Conservation (phyloP, 345 rosid species). For the Eucalyptus erythrocorys region DNA sequence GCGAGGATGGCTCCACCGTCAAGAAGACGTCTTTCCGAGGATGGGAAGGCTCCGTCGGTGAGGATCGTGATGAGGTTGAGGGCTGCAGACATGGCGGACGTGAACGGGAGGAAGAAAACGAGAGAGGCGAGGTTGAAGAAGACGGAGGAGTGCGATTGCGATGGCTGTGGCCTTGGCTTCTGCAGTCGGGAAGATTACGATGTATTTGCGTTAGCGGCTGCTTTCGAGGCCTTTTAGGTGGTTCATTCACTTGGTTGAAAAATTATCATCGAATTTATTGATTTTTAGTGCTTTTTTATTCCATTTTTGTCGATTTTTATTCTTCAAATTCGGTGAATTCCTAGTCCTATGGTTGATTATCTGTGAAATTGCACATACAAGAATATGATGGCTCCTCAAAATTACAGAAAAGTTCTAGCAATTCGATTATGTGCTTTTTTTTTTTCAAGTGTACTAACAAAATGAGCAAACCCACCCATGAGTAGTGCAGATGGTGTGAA, state of each 20-base stretch:
- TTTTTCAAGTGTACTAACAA: accelerated
- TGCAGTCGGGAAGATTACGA: slow-evolving; percentile 25
- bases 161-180: neutral
- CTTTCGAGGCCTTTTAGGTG: slow-evolving; percentile 28
- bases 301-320: neutral
- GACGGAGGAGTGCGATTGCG: slow-evolving; percentile 6
- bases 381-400: neutral
- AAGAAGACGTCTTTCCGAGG: neutral
- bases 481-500: too few species aligned
- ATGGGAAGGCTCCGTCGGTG: slow-evolving; percentile 27
- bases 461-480: too few species aligned
- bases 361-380: neutral
- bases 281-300: neutral
- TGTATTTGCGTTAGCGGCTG: slow-evolving; percentile 26
- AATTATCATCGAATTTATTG: neutral
- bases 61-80: slow-evolving; percentile 19
- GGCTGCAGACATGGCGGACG: neutral
- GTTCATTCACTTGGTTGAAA: neutral
- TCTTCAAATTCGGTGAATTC: neutral
- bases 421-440: neutral
- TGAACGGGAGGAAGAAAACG: neutral
- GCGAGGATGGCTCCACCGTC: slow-evolving; percentile 7
- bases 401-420: neutral
- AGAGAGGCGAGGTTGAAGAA: slow-evolving; percentile 1
- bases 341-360: neutral